These are phyloP conservation scores for Psophocarpus tetragonolobus DNA, from an alignment of 306 rosid genomes.

Conservation along the genomic window DNA sequence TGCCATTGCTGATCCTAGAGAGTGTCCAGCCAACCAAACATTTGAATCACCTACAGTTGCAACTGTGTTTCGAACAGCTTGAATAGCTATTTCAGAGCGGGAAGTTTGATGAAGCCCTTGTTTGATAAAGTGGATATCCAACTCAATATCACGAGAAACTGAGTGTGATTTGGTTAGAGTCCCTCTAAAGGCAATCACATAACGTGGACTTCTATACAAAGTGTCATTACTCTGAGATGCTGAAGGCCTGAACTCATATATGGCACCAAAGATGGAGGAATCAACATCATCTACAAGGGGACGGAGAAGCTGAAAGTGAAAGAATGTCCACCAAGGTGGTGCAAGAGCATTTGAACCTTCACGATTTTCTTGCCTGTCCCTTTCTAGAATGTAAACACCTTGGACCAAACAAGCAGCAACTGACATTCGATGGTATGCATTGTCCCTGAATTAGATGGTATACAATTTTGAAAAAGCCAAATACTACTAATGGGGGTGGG, in stretches of 20 bases:
- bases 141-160: constrained; percentile 69
- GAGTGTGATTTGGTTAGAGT: constrained; percentile 69
- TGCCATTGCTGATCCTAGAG: constrained; percentile 90
- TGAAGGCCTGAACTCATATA: constrained; percentile 76
- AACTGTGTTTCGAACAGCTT: constrained; percentile 74
- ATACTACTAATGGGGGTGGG: background rate
- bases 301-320: constrained; percentile 72
- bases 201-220: constrained; percentile 61
- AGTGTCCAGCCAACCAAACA: constrained; percentile 94
- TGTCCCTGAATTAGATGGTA: constrained; percentile 59
- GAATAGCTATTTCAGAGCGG: constrained; percentile 77
- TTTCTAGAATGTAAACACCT: constrained; percentile 78
- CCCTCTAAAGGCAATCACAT: constrained; percentile 86
- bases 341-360: constrained; percentile 72
- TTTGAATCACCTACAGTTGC: constrained; percentile 75
- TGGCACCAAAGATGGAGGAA: constrained; percentile 78
- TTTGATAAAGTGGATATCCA: constrained; percentile 66
- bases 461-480: background rate
- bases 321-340: constrained; percentile 92
- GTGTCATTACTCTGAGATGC: constrained; percentile 44
- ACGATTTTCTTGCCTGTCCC: constrained; percentile 78
- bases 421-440: constrained; percentile 66
- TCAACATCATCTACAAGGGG: constrained; percentile 79
- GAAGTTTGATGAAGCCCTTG: constrained; percentile 84
- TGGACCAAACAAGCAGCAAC: constrained; percentile 94